Evolutionary conservation across 306 rosid species (phyloP).

Genomic region (Comarum palustre): DNA sequence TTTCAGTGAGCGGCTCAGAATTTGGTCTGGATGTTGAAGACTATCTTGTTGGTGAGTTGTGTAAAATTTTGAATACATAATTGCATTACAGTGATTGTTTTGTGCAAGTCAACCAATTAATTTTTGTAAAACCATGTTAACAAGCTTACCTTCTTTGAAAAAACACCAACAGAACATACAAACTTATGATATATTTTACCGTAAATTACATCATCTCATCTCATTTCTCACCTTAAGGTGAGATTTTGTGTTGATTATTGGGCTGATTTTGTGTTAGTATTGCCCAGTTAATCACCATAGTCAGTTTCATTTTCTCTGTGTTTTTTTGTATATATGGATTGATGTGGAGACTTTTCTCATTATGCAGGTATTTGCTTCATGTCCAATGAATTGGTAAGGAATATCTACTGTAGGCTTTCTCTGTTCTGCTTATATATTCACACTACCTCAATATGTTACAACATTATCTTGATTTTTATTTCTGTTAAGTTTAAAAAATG

Average conservation of each 20-base stretch:
- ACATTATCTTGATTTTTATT: neutral
- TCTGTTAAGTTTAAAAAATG: neutral
- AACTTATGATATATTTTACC: neutral
- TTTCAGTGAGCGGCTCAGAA: constrained; percentile 69
- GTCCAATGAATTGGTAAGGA: constrained; percentile 92
- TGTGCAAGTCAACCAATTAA: neutral
- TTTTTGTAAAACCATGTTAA: neutral
- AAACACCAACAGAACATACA: neutral
- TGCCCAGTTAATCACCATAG: neutral
- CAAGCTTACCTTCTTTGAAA: neutral
- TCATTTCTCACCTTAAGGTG: neutral
- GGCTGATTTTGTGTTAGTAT: neutral
- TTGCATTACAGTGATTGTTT: constrained; percentile 18
- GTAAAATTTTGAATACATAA: constrained; percentile 6
- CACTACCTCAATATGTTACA: constrained; percentile 4
- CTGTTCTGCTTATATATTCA: constrained; percentile 2
- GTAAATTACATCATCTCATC: neutral
- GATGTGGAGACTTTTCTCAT: constrained; percentile 30
- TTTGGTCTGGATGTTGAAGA: constrained; percentile 83
- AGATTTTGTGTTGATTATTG: neutral
- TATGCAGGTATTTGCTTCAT: constrained; percentile 85
- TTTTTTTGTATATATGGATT: constrained; percentile 12
- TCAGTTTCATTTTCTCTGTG: neutral
- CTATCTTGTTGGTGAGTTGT: constrained; percentile 73
- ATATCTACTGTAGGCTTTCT: constrained; percentile 8